A percentile compares a stretch with the other conserved stretches of the same genome.
These are phyloP conservation scores for Podaxis sp. DNA, from an alignment of 768 basidiomycete genomes.

Conservation along the genomic window DNA sequence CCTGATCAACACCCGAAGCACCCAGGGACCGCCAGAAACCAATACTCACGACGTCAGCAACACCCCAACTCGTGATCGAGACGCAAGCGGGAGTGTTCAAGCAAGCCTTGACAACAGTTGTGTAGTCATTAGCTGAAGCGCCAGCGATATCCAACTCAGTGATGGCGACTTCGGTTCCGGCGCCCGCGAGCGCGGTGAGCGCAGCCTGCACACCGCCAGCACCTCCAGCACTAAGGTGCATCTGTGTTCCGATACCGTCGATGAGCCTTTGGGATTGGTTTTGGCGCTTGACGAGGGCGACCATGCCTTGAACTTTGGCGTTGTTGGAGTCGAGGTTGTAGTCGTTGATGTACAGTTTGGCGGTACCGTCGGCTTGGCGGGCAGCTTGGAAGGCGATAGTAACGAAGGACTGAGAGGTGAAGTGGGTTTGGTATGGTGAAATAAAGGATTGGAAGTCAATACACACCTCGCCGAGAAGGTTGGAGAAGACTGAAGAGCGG, in stretches of 20 bases:
- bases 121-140: slow-evolving; percentile 41
- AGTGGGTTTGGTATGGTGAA: slow-evolving; percentile 1
- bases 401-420: slow-evolving; percentile 34
- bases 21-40: background rate
- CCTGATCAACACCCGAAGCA: background rate
- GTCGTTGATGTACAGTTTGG: slow-evolving; percentile 44
- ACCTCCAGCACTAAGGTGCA: slow-evolving; percentile 37
- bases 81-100: slow-evolving; percentile 41
- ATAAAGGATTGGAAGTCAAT: background rate
- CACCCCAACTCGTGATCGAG: slow-evolving; percentile 51
- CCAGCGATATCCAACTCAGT: slow-evolving; percentile 46
- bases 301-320: slow-evolving; percentile 41
- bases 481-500: slow-evolving; percentile 39
- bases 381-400: slow-evolving; percentile 47
- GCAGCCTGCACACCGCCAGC: slow-evolving; percentile 38
- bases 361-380: slow-evolving; percentile 38
- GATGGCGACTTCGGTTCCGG: slow-evolving; percentile 49
- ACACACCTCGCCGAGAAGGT: slow-evolving; percentile 36
- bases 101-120: slow-evolving; percentile 46
- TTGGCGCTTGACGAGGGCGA: slow-evolving; percentile 40
- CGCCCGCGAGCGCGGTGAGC: slow-evolving; percentile 41
- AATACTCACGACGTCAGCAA: slow-evolving; percentile 41
- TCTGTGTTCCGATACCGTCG: slow-evolving; percentile 53
- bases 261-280: slow-evolving; percentile 40
- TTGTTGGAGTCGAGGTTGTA: slow-evolving; percentile 52